Percentiles rank a stretch among this genome's conserved stretches.
phyloP scores from a whole-genome alignment of 2,329 filamentous ascomycete genomes.

The Epichloe aotearoae region DNA sequence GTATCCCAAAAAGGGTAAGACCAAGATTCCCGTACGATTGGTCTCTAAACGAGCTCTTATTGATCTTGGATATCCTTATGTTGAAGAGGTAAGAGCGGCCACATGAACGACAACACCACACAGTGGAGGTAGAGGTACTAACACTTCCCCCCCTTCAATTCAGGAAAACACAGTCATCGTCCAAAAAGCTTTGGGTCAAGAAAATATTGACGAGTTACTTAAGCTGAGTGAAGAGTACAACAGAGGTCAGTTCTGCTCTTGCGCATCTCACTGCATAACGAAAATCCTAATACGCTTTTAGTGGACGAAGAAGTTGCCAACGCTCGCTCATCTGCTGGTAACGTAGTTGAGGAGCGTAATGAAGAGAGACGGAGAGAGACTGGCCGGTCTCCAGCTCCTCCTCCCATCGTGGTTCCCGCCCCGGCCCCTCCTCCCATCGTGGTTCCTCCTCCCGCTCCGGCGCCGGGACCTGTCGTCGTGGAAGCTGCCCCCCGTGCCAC shows the following conservation, averaged over 20 bases:
- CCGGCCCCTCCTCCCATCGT: not conserved
- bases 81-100: slow-evolving; percentile 56
- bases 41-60: slow-evolving; percentile 71
- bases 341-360: slow-evolving; percentile 33
- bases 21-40: slow-evolving; percentile 68
- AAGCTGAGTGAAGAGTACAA: slow-evolving; percentile 68
- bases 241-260: slow-evolving; percentile 28
- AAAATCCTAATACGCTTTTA: slow-evolving; percentile 10
- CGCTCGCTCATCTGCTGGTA: slow-evolving; percentile 32
- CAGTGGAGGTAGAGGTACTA: not conserved
- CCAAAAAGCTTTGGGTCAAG: slow-evolving; percentile 70
- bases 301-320: slow-evolving; percentile 32
- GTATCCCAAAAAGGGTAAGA: slow-evolving; percentile 81
- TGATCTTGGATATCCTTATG: slow-evolving; percentile 74
- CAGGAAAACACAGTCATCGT: slow-evolving; percentile 73
- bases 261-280: not conserved
- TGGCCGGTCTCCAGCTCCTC: slow-evolving; percentile 7
- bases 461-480: slow-evolving; percentile 19
- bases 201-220: slow-evolving; percentile 85
- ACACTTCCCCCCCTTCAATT: not conserved
- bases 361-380: slow-evolving; percentile 18
- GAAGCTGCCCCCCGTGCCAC: slow-evolving; percentile 20
- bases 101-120: slow-evolving; percentile 5
- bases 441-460: slow-evolving; percentile 15
- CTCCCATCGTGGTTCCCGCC: slow-evolving; percentile 10